Conservation (phyloP, 2,329 filamentous ascomycete genomes). For the Trichoderma hamatum region DNA sequence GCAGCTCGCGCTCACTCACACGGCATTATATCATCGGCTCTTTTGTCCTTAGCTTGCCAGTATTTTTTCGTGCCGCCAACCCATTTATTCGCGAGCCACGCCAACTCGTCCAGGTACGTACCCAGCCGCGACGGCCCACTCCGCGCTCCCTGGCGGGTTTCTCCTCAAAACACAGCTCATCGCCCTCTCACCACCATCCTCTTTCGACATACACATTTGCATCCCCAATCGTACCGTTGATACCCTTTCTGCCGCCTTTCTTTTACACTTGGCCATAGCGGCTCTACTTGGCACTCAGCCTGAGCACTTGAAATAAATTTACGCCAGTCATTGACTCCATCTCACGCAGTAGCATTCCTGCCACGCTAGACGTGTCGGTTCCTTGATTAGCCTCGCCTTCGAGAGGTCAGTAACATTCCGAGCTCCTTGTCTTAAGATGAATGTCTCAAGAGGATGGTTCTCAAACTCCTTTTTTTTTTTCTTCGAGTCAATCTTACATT, state of each 20-base stretch:
- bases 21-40: neutral
- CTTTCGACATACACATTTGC: conserved; percentile 42
- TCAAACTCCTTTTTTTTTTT: conserved; percentile 30
- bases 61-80: conserved; percentile 38
- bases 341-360: conserved; percentile 43
- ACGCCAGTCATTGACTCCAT: conserved; percentile 36
- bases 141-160: conserved; percentile 35
- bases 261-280: conserved; percentile 24
- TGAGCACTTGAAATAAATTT: conserved; percentile 36
- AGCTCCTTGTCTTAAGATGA: conserved; percentile 36
- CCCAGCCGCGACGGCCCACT: conserved; percentile 38
- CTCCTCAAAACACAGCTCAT: conserved; percentile 44
- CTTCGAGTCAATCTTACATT: conserved; percentile 9
- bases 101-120: conserved; percentile 38
- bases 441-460: conserved; percentile 37
- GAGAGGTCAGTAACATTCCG: conserved; percentile 40
- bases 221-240: conserved; percentile 34
- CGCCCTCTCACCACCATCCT: conserved; percentile 40
- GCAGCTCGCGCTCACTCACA: neutral
- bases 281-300: conserved; percentile 30
- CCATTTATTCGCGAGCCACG: conserved; percentile 37
- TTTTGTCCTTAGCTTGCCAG: neutral
- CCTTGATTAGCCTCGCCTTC: conserved; percentile 39
- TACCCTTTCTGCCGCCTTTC: conserved; percentile 32
- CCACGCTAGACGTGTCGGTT: conserved; percentile 39